Evolutionary conservation across 169 alveolate genomes (phyloP).

Genomic region (Eimeria tenella): DNA sequence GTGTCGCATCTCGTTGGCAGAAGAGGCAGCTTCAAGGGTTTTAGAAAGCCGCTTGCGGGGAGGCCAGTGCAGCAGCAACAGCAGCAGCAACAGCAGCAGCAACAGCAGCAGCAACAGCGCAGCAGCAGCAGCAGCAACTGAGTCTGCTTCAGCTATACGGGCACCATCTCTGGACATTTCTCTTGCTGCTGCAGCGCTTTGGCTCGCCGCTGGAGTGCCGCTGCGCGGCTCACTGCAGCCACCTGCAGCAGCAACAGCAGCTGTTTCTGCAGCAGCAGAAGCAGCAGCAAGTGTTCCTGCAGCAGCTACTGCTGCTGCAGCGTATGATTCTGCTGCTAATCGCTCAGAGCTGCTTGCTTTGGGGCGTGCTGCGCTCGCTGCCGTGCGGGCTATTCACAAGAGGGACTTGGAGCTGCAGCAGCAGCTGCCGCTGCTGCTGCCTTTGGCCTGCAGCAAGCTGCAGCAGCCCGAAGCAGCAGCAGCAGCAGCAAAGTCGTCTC

Average conservation of each 20-base stretch:
- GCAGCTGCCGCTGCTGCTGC: constrained; percentile 56
- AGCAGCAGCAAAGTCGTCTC: constrained; percentile 12
- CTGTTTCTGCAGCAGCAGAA: neutral
- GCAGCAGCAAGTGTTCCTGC: constrained; percentile 29
- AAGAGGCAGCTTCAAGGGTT: neutral
- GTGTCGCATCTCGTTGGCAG: constrained; percentile 27
- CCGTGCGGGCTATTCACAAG: neutral
- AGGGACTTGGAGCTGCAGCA: constrained; percentile 8
- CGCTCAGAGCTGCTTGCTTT: neutral
- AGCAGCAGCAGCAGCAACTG: constrained; percentile 13
- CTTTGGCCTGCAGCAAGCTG: constrained; percentile 14
- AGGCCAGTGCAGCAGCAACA: neutral
- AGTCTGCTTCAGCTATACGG: constrained; percentile 7
- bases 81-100: constrained; percentile 43
- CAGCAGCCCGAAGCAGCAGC: constrained; percentile 28
- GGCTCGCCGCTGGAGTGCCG: neutral
- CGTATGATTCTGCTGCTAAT: neutral
- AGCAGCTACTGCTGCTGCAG: constrained; percentile 29
- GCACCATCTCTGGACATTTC: neutral
- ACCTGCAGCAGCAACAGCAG: neutral
- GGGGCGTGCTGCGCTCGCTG: constrained; percentile 19
- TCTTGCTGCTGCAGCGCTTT: constrained; percentile 46
- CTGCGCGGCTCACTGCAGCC: neutral
- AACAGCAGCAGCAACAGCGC: constrained; percentile 28
- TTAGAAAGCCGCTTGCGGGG: neutral